These are phyloP conservation scores for Pseudopyrenochaeta lycopersici DNA, from an alignment of 2,329 filamentous ascomycete species.

Conservation along the genomic window DNA sequence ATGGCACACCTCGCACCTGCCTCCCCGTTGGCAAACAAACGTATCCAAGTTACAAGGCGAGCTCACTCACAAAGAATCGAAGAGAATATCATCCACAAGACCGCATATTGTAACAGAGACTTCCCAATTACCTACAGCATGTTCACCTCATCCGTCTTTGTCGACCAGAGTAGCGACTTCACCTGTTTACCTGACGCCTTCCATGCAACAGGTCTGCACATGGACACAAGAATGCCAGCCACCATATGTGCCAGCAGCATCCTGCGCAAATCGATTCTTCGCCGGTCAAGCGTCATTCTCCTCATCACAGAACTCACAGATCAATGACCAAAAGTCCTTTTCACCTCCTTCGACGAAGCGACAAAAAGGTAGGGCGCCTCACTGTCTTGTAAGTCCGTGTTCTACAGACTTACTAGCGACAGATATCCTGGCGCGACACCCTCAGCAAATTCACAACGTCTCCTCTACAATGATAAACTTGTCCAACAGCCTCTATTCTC, in stretches of 20 bases:
- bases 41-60: constrained; percentile 5
- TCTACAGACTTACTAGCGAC: not conserved
- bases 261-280: not conserved
- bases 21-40: constrained; percentile 7
- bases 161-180: not conserved
- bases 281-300: not conserved
- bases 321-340: constrained; percentile 21
- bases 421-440: too few relatives aligned
- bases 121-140: constrained; percentile 14
- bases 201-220: constrained; percentile 2
- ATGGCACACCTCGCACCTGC: not conserved
- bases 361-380: constrained; percentile 2
- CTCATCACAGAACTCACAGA: constrained; percentile 4
- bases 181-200: not conserved
- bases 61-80: not conserved
- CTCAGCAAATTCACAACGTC: not conserved
- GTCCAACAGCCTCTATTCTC: not conserved
- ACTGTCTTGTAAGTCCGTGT: not conserved
- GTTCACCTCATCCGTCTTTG: not conserved
- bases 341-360: constrained; percentile 21
- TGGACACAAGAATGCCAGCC: constrained; percentile 3
- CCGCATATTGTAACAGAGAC: constrained; percentile 31
- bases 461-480: not conserved
- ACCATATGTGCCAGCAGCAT: not conserved
- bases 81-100: constrained; percentile 12